phyloP scores from a whole-genome alignment of 2,329 filamentous ascomycete species.

The Aspergillus sojae region DNA sequence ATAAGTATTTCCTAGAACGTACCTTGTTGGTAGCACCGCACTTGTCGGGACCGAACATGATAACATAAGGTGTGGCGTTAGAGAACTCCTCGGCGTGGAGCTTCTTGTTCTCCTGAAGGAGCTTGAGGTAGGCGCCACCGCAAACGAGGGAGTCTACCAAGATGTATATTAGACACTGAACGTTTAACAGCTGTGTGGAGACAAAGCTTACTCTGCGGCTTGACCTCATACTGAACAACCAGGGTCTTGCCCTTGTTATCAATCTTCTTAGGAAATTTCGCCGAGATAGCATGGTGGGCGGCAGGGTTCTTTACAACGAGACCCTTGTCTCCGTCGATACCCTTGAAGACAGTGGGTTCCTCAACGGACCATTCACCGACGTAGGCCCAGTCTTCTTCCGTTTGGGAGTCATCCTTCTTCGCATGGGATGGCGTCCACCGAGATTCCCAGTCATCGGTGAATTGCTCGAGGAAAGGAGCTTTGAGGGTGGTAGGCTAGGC shows the following conservation, averaged over 20 bases:
- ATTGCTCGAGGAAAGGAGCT: constrained; percentile 96
- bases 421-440: constrained; percentile 95
- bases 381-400: constrained; percentile 92
- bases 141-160: constrained; percentile 87
- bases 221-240: constrained; percentile 98
- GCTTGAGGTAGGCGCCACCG: constrained; percentile 98
- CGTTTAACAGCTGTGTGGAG: neutral
- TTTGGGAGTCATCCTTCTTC: constrained; percentile 87
- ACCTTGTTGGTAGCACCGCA: constrained; percentile 99
- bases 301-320: constrained; percentile 97
- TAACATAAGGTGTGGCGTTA: constrained; percentile 95
- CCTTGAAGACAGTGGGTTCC: constrained; percentile 87
- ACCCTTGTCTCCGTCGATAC: constrained; percentile 92
- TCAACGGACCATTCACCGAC: constrained; percentile 96
- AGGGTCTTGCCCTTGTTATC: constrained; percentile 97
- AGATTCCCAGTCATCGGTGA: constrained; percentile 92
- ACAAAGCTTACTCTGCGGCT: constrained; percentile 82
- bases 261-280: constrained; percentile 95
- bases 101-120: constrained; percentile 95
- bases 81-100: constrained; percentile 97
- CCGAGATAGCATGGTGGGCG: constrained; percentile 98
- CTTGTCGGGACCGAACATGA: constrained; percentile 99
- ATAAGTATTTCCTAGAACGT: constrained; percentile 40
- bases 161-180: constrained; percentile 6
- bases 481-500: constrained; percentile 80